These are phyloP conservation scores for Blastobotrys elegans DNA, from an alignment of 1,139 yeast genomes.

Conservation along the genomic window DNA sequence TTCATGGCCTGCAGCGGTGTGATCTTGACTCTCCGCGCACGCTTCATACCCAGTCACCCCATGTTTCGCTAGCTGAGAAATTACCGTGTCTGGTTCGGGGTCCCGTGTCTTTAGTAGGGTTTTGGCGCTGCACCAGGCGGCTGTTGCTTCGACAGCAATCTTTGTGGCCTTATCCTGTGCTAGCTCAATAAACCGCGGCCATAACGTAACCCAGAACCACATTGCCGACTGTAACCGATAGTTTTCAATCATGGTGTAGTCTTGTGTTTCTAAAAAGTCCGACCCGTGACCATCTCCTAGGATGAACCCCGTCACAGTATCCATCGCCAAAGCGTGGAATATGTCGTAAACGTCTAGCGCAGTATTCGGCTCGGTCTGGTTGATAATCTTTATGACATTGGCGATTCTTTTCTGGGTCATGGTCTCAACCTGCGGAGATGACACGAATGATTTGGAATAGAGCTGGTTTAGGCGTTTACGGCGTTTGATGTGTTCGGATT, in stretches of 20 bases:
- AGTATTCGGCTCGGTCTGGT: conserved; percentile 9
- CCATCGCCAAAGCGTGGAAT: conserved; percentile 70
- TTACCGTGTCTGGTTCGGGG: conserved; percentile 34
- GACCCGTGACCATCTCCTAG: conserved; percentile 46
- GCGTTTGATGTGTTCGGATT: conserved; percentile 46
- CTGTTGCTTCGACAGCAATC: conserved; percentile 40
- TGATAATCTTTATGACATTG: conserved; percentile 26
- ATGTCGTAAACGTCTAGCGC: conserved; percentile 53
- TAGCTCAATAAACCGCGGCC: conserved; percentile 51
- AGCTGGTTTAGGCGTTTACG: conserved; percentile 24
- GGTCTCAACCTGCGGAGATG: conserved; percentile 29
- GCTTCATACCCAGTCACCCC: conserved; percentile 34
- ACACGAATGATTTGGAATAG: conserved; percentile 31
- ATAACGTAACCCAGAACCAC: conserved; percentile 64
- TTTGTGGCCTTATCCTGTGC: conserved; percentile 44
- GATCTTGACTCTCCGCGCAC: conserved; percentile 47
- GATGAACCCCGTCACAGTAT: conserved; percentile 58
- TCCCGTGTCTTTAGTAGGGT: conserved; percentile 11
- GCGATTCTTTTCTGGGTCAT: conserved; percentile 33
- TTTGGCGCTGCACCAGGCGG: conserved; percentile 48
- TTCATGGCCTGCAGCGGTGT: conserved; percentile 67
- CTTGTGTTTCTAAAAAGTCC: conserved; percentile 38
- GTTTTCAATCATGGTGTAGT: conserved; percentile 24
- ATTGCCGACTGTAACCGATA: conserved; percentile 57
- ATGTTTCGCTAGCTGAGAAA: conserved; percentile 37